Evolutionary conservation across 2,329 filamentous ascomycete species (phyloP), one percentile per base, ranked within the genome.

Genomic region (Fusarium pseudograminearum): DNA sequence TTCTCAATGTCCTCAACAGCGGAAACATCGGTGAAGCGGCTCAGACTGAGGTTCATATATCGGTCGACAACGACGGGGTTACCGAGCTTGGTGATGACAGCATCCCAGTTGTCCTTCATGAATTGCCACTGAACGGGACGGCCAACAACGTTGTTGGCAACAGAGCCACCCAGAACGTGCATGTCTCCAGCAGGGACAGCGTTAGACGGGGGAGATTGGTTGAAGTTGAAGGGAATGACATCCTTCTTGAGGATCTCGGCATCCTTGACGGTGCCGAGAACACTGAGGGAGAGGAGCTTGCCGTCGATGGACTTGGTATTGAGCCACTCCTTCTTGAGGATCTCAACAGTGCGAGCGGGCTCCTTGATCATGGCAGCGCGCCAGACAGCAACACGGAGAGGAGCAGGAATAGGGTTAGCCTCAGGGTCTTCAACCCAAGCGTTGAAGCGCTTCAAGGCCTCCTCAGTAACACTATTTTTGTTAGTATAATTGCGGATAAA

Each of bases 11-110:
- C 93, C 69, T 89, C 85, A 67, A 93, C 87, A 18, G 89, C 85
- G 67, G 87, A 86, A 16, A 84, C 81, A 73, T 93, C 90, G 5
- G 92, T 88, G 78, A 97, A 98, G 77, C 92, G 92, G 75, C 88
- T 89, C 72, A 99, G 83, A 45, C 90, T 90, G 72, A 92, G 84
- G 73, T 92, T 90, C 73, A 99, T 83, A 81, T 97, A 97, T 48
- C 95, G 90, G 81, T 99, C 95, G 18, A 98, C 84, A 5, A 98
- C 89, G 31, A 98, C 91, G 68, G 93, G 92, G 82, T 98, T 98
- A 42, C 78, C 89, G 57, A 98, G 85, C 79, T 91, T 91, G 64
- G 88, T 82, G 54, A 90, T 86, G 45, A 97, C 87, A 36, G 86
- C 84, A 31, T 88, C 85, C 92, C 95, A 99, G 82, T 97, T 91